These are phyloP conservation scores for Monosporascus ibericus DNA, from an alignment of 2,329 filamentous ascomycete species.

Conservation along the genomic window DNA sequence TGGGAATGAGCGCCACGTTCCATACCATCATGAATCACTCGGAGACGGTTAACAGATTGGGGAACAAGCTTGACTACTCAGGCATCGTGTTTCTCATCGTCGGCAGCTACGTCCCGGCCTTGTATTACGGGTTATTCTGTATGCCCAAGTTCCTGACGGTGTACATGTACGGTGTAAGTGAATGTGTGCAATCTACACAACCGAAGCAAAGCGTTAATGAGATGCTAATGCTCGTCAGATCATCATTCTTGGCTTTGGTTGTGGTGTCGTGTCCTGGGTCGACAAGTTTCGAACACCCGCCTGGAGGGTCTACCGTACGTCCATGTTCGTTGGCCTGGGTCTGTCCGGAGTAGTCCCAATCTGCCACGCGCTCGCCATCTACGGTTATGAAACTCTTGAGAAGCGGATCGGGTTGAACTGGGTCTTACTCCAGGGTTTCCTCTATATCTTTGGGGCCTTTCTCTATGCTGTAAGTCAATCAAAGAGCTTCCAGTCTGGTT, in stretches of 20 bases:
- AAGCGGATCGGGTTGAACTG: constrained; percentile 73
- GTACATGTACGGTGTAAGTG: constrained; percentile 70
- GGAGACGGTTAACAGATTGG: constrained; percentile 67
- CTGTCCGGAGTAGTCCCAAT: constrained; percentile 79
- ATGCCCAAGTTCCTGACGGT: constrained; percentile 55
- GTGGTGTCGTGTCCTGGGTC: constrained; percentile 68
- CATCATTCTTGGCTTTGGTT: constrained; percentile 67
- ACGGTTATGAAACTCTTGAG: constrained; percentile 61
- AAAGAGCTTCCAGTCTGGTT: background rate
- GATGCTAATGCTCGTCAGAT: constrained; percentile 51
- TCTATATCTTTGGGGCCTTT: constrained; percentile 81
- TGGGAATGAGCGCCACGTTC: constrained; percentile 78
- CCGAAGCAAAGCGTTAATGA: background rate
- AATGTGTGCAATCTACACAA: background rate
- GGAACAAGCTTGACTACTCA: constrained; percentile 90
- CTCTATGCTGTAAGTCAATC: constrained; percentile 67
- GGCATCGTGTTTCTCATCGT: constrained; percentile 90
- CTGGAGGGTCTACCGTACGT: constrained; percentile 78
- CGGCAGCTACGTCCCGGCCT: constrained; percentile 80
- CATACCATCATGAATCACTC: constrained; percentile 86
- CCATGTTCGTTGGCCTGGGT: constrained; percentile 86
- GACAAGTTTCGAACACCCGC: constrained; percentile 77
- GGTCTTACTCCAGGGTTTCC: constrained; percentile 69
- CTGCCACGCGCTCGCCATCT: constrained; percentile 64
- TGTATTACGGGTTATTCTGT: constrained; percentile 83